Evolutionary conservation across 1,284 basidiomycete species (phyloP), one percentile per base, ranked within the genome.

Genomic region (Ustilago crameri): DNA sequence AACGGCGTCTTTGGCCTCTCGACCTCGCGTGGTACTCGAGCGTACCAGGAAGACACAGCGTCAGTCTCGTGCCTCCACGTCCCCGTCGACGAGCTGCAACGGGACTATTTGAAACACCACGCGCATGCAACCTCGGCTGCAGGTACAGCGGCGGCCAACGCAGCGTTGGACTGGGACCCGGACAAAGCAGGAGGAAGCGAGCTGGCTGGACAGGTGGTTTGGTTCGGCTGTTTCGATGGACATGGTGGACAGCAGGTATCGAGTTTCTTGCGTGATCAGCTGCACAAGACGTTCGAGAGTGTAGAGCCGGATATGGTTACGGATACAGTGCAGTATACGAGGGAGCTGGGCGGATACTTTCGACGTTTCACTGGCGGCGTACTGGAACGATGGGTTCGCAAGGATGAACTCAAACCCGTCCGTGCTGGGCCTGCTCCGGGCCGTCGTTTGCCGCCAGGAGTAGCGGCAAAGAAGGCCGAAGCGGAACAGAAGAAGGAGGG

Each of bases 191-290:
- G 71, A 14, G 77, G 68, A 7, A 66, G 76, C n/a, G 79, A 76
- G 37, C 34, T 82, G 8, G 81, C 74, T 3, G 74, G 70, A 0
- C 81, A 82, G 50, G 69, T 82, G n/a, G 74, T 73, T 22, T 82
- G 81, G 81, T 80, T 81, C 26, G 80, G 64, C n/a, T 75, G 74
- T 44, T 82, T 77, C 34, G 81, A 82, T 52, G 81, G 79, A 12
- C 80, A 82, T 32, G 81, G 81, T 22, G 79, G 81, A 5, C 68
- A 68, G 50, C 53, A 53, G 24, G 70, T 82, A 9, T 80, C 80
- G 17, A 57, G 57, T 23, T 79, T 79, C 38, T 59, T 82, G n/a
- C 32, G 63, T 0, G 60, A 72, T 18, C 56, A 73, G 15, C 55
- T 82, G 51, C 81, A 82, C 50, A 48, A 45, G 27, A 76, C 76